These are phyloP conservation scores for Lachnellula suecica DNA, from an alignment of 2,329 filamentous ascomycete genomes.

Conservation along the genomic window DNA sequence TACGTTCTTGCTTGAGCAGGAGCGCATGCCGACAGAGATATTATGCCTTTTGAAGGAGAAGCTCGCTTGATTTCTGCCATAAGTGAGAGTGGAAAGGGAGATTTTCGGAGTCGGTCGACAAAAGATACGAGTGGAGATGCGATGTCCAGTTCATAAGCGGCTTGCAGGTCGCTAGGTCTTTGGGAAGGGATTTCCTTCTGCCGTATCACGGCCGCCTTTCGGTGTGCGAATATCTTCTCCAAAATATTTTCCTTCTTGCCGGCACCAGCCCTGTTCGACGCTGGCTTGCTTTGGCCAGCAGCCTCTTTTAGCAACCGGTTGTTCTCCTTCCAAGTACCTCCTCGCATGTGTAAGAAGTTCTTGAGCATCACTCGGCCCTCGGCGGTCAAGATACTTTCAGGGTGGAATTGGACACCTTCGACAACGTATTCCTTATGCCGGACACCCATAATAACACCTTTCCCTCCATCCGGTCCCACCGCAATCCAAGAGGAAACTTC, in stretches of 20 bases:
- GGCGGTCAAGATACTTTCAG: constrained; percentile 92
- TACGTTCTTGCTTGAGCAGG: constrained; percentile 89
- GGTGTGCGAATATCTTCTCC: constrained; percentile 84
- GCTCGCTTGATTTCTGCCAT: constrained; percentile 98
- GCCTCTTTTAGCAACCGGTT: constrained; percentile 51
- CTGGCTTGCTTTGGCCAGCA: constrained; percentile 26
- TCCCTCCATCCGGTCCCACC: constrained; percentile 69
- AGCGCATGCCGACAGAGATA: constrained; percentile 83
- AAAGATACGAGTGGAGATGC: constrained; percentile 84
- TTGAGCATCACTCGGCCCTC: constrained; percentile 86
- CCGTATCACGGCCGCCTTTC: constrained; percentile 70
- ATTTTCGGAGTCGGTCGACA: constrained; percentile 73
- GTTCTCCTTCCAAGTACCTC: constrained; percentile 89
- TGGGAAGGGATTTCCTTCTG: constrained; percentile 88
- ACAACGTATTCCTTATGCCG: constrained; percentile 87
- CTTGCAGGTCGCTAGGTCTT: constrained; percentile 78
- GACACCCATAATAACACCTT: constrained; percentile 93
- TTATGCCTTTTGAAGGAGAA: constrained; percentile 94
- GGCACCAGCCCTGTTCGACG: constrained; percentile 24
- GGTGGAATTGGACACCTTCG: constrained; percentile 98
- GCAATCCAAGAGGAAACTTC: constrained; percentile 91
- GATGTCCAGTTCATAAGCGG: constrained; percentile 79
- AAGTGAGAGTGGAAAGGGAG: constrained; percentile 83
- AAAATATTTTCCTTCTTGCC: constrained; percentile 79
- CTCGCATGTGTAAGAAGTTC: constrained; percentile 86